A percentile compares a stretch with the other conserved stretches of the same genome.
These are phyloP conservation scores for Hibiscus tridactylites DNA, from an alignment of 345 rosid genomes.

Conservation along the genomic window DNA sequence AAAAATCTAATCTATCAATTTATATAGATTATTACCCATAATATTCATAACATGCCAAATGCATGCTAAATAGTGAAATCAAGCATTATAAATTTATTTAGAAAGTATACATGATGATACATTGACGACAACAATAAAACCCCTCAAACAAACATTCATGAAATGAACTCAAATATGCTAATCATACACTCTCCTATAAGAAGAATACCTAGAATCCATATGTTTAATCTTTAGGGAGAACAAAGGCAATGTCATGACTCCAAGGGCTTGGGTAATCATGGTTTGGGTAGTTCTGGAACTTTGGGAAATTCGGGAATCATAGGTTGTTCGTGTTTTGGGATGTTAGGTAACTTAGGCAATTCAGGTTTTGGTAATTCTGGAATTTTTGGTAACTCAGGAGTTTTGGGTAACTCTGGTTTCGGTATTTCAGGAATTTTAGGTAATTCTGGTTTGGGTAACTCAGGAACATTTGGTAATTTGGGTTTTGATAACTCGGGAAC, in stretches of 20 bases:
- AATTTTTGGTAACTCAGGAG: too few species aligned
- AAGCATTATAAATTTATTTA: background rate
- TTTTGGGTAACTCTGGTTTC: background rate
- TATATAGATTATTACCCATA: too few species aligned
- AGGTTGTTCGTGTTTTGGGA: background rate
- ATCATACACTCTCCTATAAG: background rate
- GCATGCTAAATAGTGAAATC: too few species aligned
- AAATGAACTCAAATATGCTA: background rate
- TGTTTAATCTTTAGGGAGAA: background rate
- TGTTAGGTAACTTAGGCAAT: background rate
- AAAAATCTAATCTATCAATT: too few species aligned
- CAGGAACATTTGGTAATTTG: slow-evolving; percentile 13
- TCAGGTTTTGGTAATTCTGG: background rate
- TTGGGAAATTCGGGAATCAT: background rate
- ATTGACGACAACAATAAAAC: background rate
- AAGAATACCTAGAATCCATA: background rate
- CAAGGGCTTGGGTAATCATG: background rate
- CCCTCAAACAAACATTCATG: background rate
- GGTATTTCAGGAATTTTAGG: slow-evolving; percentile 7
- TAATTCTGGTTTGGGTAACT: slow-evolving; percentile 2
- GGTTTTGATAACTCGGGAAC: background rate
- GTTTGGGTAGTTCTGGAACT: background rate
- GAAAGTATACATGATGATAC: background rate
- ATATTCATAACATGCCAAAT: too few species aligned
- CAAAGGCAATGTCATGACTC: background rate